Evolutionary conservation across 495 filamentous ascomycete genomes (phyloP).

Genomic region (Xylaria nigripes): DNA sequence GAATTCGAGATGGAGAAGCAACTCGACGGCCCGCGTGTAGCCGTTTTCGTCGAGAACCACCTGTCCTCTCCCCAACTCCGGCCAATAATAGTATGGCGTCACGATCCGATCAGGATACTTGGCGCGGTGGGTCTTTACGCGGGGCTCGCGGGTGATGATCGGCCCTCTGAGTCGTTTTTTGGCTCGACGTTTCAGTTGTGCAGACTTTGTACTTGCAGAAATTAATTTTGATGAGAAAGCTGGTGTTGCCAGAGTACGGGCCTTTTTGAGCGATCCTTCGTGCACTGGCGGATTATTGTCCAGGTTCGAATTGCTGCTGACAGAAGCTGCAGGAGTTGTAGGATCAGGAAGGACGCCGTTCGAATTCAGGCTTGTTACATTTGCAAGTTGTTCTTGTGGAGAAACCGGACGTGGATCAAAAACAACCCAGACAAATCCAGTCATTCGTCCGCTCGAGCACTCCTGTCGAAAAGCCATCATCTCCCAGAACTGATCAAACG

Average conservation of each 20-base stretch:
- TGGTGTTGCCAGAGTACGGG: background rate
- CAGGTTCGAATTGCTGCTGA: slow-evolving; percentile 13
- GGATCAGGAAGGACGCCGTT: slow-evolving; percentile 1
- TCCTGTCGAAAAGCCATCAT: slow-evolving; percentile 97
- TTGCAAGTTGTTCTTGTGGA: background rate
- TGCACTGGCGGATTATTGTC: slow-evolving; percentile 14
- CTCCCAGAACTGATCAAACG: slow-evolving; percentile 92
- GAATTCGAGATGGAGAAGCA: slow-evolving; percentile 81
- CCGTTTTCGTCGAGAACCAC: slow-evolving; percentile 60
- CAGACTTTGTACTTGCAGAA: slow-evolving; percentile 17
- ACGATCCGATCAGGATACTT: slow-evolving; percentile 32
- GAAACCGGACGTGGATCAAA: slow-evolving; percentile 44
- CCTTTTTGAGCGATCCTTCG: background rate
- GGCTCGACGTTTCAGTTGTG: slow-evolving; percentile 11
- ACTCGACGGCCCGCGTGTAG: slow-evolving; percentile 69
- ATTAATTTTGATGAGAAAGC: slow-evolving; percentile 7
- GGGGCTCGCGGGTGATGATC: slow-evolving; percentile 46
- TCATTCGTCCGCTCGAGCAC: slow-evolving; percentile 80
- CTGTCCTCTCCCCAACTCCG: slow-evolving; percentile 55
- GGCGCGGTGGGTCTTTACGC: slow-evolving; percentile 45
- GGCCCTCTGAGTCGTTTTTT: slow-evolving; percentile 43
- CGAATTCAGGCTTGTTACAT: background rate
- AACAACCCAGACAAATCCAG: slow-evolving; percentile 91
- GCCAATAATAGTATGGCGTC: slow-evolving; percentile 63
- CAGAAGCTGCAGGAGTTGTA: slow-evolving; percentile 22